Base-by-base conservation (phyloP, 116 monocot genomes). In the Papilionanthe hybrid region DNA sequence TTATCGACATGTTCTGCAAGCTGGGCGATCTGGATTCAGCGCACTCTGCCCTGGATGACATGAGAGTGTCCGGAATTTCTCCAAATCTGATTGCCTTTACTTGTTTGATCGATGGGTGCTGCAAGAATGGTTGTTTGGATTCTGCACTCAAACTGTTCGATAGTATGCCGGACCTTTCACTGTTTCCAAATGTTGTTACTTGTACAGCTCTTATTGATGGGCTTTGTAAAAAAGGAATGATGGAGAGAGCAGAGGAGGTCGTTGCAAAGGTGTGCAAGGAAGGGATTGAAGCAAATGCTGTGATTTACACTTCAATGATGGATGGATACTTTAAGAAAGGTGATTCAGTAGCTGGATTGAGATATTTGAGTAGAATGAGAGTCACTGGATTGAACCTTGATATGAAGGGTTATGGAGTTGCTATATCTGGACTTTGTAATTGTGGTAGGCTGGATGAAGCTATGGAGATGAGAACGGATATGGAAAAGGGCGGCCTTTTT, bases 161-260 rank as follows among this genome's bases (percentile, higher is more conserved):
- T 49, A 50, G 13, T 49, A 81, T 81, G 81, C 48, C 22, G 47
- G 4, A 42, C 23, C 49, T 75, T 0, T 18, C 29, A 28, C 20
- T 77, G 76, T 32, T 13, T 27, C 77, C 81, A 15, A 81, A 81
- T 81, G 68, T 81, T 25, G 66, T 81, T 22, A 81, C 81, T 81
- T 76, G 43, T 32, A 67, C 28, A 53, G 76, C 67, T 45, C 76
- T 81, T 10, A 32, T 67, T 47, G 67, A 81, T 23, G 81, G 75
- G 18, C 47, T 81, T 1, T 81, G 76, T 27, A 81, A 81, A 58
- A 49, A 68, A 10, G 76, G 81, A 32, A 76, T 67, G 81, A 15
- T 81, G 81, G 76, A 55, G 66, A 49, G 68, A 47, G 81, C 77
- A 10, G 66, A 2, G 7, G 30, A 68, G 7, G 23, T 81, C 47